Evolutionary conservation across 257 asterid species (phyloP), one percentile per base, ranked within the genome.

Genomic region (Parsonsia alboflavescens): DNA sequence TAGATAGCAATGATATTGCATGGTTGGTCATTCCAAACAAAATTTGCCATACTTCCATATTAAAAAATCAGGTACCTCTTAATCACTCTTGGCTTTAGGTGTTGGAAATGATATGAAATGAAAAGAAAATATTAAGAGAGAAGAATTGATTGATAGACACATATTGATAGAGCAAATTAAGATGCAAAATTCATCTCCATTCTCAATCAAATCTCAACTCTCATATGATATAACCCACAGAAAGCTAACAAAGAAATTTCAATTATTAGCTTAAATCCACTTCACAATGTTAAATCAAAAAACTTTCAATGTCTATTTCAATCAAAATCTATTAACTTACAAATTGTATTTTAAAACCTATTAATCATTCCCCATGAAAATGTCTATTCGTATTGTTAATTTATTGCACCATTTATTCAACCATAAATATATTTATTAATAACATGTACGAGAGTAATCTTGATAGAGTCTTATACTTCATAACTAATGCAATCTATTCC

Each of bases 251-350:
- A 24, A 22, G 46, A 41, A 44, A 59, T 58, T 39, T 17, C 10
- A 48, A 45, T 28, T 26, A 61, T 46, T 72, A 26, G 26, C 6
- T 28, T 41, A 62, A 61, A 73, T 48, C 62, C 70, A 42, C 58
- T 44, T 4, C 7, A 36, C 33, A 63, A 39, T 26, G 9, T 52
- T 36, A 17, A 2, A 5, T 17, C 15, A 30, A 28, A 39, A 15
- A 63, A 13, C 15, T 48, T 48, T 74, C 2, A 12, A 22, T 13
- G 77, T 63, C 75, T 63, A 6, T 21, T 74, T 49, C 77, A 74
- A 21, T 63, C 72, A 63, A 33, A 48, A 21, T 22, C 42, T 21
- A 12, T 50, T 49, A 30, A 4, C 52, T 50, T 16, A 54, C 45
- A 36, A 49, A 33, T 49, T 63, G 50, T 10, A 61, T 61, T 30